Conservation (phyloP, 306 rosid species). For the Dryas drummondii region DNA sequence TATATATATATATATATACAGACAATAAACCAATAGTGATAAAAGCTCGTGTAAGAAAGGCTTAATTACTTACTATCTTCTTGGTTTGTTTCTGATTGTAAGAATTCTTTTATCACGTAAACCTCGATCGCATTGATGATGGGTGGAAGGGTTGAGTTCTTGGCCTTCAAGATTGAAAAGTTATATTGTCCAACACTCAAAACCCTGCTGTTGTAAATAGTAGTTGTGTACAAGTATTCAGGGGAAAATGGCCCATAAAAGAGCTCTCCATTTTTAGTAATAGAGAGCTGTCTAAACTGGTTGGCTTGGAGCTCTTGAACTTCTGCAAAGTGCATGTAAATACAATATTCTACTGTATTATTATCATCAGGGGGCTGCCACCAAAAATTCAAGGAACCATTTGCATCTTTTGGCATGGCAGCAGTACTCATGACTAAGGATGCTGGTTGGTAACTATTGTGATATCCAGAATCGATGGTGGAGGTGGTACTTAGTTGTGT, state of each 20-base stretch:
- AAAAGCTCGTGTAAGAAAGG: background rate
- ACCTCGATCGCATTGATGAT: slow-evolving; percentile 52
- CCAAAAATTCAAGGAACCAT: slow-evolving; percentile 6
- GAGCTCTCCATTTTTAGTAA: slow-evolving; percentile 26
- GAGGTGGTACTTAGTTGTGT: slow-evolving; percentile 1
- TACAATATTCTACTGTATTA: slow-evolving; percentile 6
- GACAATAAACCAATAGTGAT: background rate
- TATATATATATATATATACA: no score
- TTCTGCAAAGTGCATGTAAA: slow-evolving; percentile 28
- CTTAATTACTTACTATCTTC: slow-evolving; percentile 6
- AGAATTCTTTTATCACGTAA: background rate
- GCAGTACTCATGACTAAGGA: slow-evolving; percentile 43
- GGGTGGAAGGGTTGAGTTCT: slow-evolving; percentile 38
- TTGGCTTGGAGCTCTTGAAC: background rate
- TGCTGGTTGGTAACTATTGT: slow-evolving; percentile 18
- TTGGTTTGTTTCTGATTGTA: background rate
- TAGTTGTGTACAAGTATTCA: background rate
- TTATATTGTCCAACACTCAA: slow-evolving; percentile 4
- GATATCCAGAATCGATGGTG: background rate
- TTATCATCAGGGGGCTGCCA: background rate
- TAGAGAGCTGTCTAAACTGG: slow-evolving; percentile 11
- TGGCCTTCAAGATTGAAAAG: slow-evolving; percentile 14
- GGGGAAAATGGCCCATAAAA: slow-evolving; percentile 6
- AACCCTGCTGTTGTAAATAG: background rate
- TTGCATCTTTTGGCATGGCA: slow-evolving; percentile 16